Evolutionary conservation across 495 filamentous ascomycete species (phyloP).

Genomic region (Podospora comata): DNA sequence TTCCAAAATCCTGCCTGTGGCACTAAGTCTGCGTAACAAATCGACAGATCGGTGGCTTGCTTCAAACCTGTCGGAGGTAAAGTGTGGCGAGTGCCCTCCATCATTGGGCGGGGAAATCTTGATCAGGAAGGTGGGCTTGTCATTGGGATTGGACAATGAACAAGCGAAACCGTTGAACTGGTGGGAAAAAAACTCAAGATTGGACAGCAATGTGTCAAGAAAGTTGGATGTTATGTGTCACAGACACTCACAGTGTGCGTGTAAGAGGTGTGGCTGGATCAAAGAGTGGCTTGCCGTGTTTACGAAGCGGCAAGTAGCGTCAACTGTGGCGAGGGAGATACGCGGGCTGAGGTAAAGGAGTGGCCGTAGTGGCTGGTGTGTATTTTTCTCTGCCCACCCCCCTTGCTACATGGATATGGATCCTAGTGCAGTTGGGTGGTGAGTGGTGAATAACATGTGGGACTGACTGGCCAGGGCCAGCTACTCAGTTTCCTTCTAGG

Average conservation of each 20-base stretch:
- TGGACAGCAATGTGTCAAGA: neutral
- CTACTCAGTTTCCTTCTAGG: neutral
- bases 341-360: neutral
- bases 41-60: neutral
- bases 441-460: neutral
- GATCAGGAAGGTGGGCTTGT: neutral
- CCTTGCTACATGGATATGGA: neutral
- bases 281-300: neutral
- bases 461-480: no score
- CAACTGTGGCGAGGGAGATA: neutral
- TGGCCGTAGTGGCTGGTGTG: constrained; percentile 1
- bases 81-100: neutral
- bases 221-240: constrained; percentile 1
- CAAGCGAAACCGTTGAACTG: neutral
- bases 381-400: neutral
- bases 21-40: neutral
- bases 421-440: neutral
- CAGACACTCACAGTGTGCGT: neutral
- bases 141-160: neutral
- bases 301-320: neutral
- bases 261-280: neutral
- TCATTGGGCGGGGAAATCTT: neutral
- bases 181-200: neutral
- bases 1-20: neutral
- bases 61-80: neutral